Evolutionary conservation across 2,329 filamentous ascomycete genomes (phyloP).

Genomic region (Aureobasidium pullulans): DNA sequence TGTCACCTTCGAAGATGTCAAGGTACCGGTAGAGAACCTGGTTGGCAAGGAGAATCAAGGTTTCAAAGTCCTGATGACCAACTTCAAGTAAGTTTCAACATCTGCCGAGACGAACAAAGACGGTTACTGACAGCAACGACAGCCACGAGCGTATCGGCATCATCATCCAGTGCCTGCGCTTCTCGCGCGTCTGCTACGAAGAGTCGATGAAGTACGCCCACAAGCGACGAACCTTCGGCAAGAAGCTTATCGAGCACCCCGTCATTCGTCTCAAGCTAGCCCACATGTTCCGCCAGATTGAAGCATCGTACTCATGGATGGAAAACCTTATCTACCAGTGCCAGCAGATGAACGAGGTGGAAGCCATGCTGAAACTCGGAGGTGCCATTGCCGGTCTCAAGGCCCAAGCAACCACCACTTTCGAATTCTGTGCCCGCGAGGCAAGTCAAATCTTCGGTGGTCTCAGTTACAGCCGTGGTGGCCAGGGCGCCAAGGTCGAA

Average conservation of each 20-base stretch:
- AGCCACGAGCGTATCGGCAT: slow-evolving; percentile 99
- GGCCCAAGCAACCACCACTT: slow-evolving; percentile 87
- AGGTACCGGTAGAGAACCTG: slow-evolving; percentile 97
- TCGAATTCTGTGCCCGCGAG: slow-evolving; percentile 96
- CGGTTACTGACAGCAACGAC: slow-evolving; percentile 56
- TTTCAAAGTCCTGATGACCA: slow-evolving; percentile 98
- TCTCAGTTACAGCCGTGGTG: slow-evolving; percentile 82
- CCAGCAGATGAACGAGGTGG: slow-evolving; percentile 83
- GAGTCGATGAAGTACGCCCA: slow-evolving; percentile 94
- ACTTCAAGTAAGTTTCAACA: slow-evolving; percentile 55
- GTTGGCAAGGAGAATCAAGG: slow-evolving; percentile 97
- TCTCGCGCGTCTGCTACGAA: slow-evolving; percentile 94
- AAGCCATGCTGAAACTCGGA: slow-evolving; percentile 92
- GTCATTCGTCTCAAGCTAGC: slow-evolving; percentile 97
- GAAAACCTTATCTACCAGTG: slow-evolving; percentile 94
- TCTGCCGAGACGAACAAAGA: slow-evolving; percentile 50
- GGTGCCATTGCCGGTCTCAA: slow-evolving; percentile 91
- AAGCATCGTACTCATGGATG: slow-evolving; percentile 94
- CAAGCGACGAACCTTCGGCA: slow-evolving; percentile 95
- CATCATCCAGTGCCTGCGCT: slow-evolving; percentile 93
- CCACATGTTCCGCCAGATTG: slow-evolving; percentile 96
- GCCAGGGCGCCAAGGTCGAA: slow-evolving; percentile 94
- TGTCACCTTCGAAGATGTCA: slow-evolving; percentile 97
- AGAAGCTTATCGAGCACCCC: slow-evolving; percentile 91
- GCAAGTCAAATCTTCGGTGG: slow-evolving; percentile 97